Evolutionary conservation across 2,329 filamentous ascomycete species (phyloP), one percentile per base, ranked within the genome.

Genomic region (Aspergillus melleus): DNA sequence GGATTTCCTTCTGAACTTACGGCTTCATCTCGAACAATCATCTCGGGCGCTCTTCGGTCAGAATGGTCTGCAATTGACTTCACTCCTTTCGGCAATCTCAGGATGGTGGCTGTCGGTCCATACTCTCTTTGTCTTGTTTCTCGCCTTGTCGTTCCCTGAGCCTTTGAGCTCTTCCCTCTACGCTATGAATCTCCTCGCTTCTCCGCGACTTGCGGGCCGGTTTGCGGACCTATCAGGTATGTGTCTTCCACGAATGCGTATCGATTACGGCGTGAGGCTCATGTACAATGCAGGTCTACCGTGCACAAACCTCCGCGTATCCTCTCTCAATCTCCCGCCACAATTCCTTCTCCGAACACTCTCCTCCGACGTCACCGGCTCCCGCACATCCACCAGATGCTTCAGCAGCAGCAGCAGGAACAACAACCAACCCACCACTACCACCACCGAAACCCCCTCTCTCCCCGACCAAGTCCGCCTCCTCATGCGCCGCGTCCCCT

Each of bases 401-500:
- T n/a, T 42, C 36, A n/a, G 36, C 16, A 42, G 14, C 16, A 42
- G 14, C 16, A 6, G 36, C 24, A 49, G 44, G 50, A 49, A 59
- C 30, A 50, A 19, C 44, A 47, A 12, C 55, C 57, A 55, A 9
- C 52, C 24, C 39, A 19, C 57, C 56, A 22, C 36, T 19, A 32
- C 49, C 61, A 42, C 26, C 36, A 19, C 24, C 26, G 24, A 29
- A 44, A 29, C 19, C 4, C 54, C 47, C 46, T 47, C 26, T 20
- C 65, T 77, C 55, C 68, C 75, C 42, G 70, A 74, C 49, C 68
- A 75, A 57, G 71, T 81, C 64, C 79, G 77, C 52, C 70, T 74
- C 20, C 67, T 84, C 47, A 84, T 85, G 79, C 83, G 85, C 46
- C 74, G 76, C 22, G 80, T 87, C 5, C 82, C 83, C 1, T 81